Percentiles rank a stretch among this genome's conserved stretches.
Evolutionary conservation across 2,329 filamentous ascomycete genomes (phyloP).

Genomic region (Aspergillus neotritici): DNA sequence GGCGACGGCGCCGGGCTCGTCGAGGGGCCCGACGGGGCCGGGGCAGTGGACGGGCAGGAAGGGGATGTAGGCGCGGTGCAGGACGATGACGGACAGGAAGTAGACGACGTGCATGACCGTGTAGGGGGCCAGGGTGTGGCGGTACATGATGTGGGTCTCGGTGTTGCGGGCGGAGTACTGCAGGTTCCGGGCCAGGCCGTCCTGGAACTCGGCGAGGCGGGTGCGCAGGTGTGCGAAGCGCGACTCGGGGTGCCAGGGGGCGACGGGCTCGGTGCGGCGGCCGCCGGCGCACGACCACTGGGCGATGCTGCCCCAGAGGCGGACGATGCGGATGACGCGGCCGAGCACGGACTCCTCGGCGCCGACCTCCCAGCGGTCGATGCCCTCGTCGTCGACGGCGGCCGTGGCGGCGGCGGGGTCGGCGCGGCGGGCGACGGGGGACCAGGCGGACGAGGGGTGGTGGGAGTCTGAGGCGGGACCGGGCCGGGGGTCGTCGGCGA

Average conservation of each 20-base stretch:
- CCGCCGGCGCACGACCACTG: conserved; percentile 52
- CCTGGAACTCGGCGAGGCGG: conserved; percentile 47
- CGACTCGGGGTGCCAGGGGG: conserved; percentile 51
- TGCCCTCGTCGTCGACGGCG: conserved; percentile 38
- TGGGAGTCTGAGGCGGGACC: conserved; percentile 35
- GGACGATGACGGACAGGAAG: conserved; percentile 50
- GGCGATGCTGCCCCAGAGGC: conserved; percentile 52
- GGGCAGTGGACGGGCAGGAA: conserved; percentile 48
- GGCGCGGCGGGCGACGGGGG: conserved; percentile 34
- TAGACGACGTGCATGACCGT: conserved; percentile 52
- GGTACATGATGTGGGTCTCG: conserved; percentile 49
- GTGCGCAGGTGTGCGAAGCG: conserved; percentile 44
- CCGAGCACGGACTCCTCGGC: conserved; percentile 50
- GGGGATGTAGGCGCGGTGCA: conserved; percentile 53
- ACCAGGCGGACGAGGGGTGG: conserved; percentile 27
- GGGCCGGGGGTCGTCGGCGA: conserved; percentile 35
- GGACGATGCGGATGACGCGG: conserved; percentile 50
- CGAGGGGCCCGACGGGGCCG: conserved; percentile 50
- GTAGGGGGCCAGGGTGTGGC: conserved; percentile 49
- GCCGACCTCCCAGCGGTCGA: conserved; percentile 50
- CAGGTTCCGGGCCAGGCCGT: conserved; percentile 48
- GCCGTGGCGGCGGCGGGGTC: conserved; percentile 35
- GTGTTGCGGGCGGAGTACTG: conserved; percentile 49
- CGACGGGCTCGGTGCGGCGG: conserved; percentile 45
- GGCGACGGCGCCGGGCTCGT: conserved; percentile 43